Percentiles rank a stretch among this genome's conserved stretches.
These are phyloP conservation scores for Asterophora lycoperdoides DNA, from an alignment of 768 basidiomycete genomes.

Conservation along the genomic window DNA sequence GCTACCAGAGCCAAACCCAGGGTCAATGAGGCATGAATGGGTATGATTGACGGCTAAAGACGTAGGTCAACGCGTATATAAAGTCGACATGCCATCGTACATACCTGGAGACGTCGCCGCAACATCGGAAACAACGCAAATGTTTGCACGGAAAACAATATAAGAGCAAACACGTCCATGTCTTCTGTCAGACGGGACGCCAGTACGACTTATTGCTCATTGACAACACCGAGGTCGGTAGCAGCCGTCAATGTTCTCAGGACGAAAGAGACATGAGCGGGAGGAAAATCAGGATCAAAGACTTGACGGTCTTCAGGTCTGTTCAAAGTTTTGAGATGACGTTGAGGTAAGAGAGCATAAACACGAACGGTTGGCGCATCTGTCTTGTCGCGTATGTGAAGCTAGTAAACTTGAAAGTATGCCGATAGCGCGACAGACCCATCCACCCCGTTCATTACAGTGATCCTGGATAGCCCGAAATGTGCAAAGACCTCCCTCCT, in stretches of 20 bases:
- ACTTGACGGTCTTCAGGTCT: conserved; percentile 75
- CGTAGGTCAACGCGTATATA: conserved; percentile 1
- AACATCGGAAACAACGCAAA: conserved; percentile 83
- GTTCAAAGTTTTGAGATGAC: background rate
- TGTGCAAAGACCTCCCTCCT: no score
- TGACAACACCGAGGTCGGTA: conserved; percentile 79
- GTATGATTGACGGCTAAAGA: conserved; percentile 41
- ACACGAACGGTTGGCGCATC: conserved; percentile 18
- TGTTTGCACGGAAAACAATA: conserved; percentile 75
- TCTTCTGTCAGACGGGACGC: conserved; percentile 85
- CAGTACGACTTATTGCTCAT: conserved; percentile 89
- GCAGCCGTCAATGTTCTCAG: conserved; percentile 89
- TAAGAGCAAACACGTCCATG: conserved; percentile 83
- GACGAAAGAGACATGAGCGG: conserved; percentile 90
- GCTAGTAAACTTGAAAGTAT: no score
- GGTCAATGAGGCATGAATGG: conserved; percentile 52
- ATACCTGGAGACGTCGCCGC: conserved; percentile 67
- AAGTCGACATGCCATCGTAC: conserved; percentile 14
- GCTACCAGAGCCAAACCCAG: conserved; percentile 45
- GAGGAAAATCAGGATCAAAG: conserved; percentile 82
- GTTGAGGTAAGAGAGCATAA: background rate
- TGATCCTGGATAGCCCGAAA: no score
- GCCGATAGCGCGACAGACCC: no score
- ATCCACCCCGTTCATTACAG: no score
- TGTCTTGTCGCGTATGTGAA: no score